Base-by-base conservation (phyloP, 176 grass and related monocot species). In the Oryza nivara region DNA sequence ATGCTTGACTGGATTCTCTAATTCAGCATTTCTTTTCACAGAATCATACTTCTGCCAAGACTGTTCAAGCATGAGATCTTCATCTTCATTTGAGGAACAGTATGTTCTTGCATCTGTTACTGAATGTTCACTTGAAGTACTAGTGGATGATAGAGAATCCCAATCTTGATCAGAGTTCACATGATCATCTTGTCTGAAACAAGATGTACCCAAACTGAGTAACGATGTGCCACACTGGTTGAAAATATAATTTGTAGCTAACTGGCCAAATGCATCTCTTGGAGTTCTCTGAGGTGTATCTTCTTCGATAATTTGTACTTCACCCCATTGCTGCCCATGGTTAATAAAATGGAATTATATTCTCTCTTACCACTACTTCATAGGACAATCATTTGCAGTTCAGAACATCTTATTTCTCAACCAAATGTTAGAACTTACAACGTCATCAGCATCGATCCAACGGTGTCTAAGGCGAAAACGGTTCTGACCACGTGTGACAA, bases 281-380 rank as follows among this genome's bases (percentile, higher is more conserved):
- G 93, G 91, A 83, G 91, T 98, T 89, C 88, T 93, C 49, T 80
- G 76, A 83, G 96, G 91, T 35, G 77, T 79, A 81, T 95, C 96
- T 94, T 98, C 96, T 84, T 92, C 65, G 40, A 98, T 86, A 47
- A 98, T 98, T 89, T 90, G 80, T 70, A 98, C 81, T 90, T 98
- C 96, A 76, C 91, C 96, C 80, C 87, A 98, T 77, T 91, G 89
- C 96, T 98, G 71, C 89, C 70, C 36, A 74, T 74, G 28, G 60
- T 87, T 74, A 35, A 72, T 38, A 68, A 28, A 75, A 89, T 75
- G 6, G 68, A 58, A 63, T 48, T 63, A 56, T 70, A 61, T 30
- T 86, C 11, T 66, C 38, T 35, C 56, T 52, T 69, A 34, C 74
- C 40, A 79, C 61, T 64, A 38, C 16, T 49, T 86, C 28, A 41